Evolutionary conservation across 2,329 filamentous ascomycete species (phyloP), one percentile per base, ranked within the genome.

Genomic region (Fusarium agapanthi): DNA sequence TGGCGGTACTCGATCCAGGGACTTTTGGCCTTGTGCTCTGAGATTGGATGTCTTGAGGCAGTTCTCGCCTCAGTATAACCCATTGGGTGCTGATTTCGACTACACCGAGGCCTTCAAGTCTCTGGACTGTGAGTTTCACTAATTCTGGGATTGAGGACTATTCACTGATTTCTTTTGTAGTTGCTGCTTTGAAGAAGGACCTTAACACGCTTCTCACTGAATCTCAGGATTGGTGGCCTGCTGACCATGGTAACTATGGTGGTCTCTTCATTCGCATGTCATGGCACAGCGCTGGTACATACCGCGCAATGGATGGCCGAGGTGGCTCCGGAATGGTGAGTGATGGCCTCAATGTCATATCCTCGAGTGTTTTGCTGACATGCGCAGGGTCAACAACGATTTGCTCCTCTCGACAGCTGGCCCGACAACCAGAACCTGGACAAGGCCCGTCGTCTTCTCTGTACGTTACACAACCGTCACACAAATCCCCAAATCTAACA

Each of bases 141-240:
- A 0, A 15, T 14, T 9, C 11, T 7, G 9, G 2, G 5, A 38
- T 6, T 7, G 20, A 12, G 18, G 20, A 7, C 22, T 13, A 10
- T 43, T 20, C 55, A 10, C 67, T 72, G 90, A 62, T 37, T 9
- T 9, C 1, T 5, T 16, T 15, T 6, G 1, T 20, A 61, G 74
- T 72, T n/a, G 84, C 87, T 68, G 91, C 83, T 32, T 82, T 95
- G 75, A 95, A 95, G 89, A 91, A 92, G 83, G 93, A 95, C 79
- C 82, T 95, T 12, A 76, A 84, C n/a, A 85, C 84, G 24, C 79
- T 95, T 77, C 92, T 94, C 90, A 95, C 92, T 57, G 90, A 93
- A 80, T 94, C 92, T 6, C 90, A 95, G 83, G 90, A 93, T 44
- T 94, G 89, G 89, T 95, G 93, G 93, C 93, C 93, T 2, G 93